Evolutionary conservation across 2,329 filamentous ascomycete genomes (phyloP).

Genomic region (Pezicula radicicola): DNA sequence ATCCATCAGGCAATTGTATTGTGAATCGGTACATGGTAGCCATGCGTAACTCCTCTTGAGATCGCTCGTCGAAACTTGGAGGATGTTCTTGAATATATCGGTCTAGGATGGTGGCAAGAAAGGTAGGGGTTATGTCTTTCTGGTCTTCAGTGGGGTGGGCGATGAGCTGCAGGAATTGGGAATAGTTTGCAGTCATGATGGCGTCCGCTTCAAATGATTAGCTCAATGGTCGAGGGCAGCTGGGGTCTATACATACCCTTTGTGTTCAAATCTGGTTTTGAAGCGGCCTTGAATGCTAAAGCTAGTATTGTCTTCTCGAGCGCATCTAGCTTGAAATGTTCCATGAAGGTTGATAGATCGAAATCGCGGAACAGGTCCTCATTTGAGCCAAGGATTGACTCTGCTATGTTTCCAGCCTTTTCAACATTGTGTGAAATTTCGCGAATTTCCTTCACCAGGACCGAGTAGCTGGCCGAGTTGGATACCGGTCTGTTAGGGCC

Average conservation of each 20-base stretch:
- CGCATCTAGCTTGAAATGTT: conserved; percentile 91
- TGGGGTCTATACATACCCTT: conserved; percentile 64
- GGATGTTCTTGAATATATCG: conserved; percentile 85
- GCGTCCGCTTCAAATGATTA: conserved; percentile 65
- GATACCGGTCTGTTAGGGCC: conserved; percentile 69
- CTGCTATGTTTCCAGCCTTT: conserved; percentile 87
- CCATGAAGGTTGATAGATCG: conserved; percentile 91
- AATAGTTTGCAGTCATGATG: conserved; percentile 79
- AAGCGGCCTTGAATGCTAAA: conserved; percentile 82
- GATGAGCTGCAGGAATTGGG: conserved; percentile 74
- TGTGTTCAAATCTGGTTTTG: conserved; percentile 75
- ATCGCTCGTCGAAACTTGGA: conserved; percentile 76
- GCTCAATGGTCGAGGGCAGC: conserved; percentile 5
- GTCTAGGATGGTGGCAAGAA: conserved; percentile 79
- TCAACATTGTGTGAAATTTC: conserved; percentile 79
- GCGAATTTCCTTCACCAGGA: conserved; percentile 79
- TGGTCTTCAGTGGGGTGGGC: conserved; percentile 62
- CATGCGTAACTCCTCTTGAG: conserved; percentile 64
- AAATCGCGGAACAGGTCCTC: conserved; percentile 96
- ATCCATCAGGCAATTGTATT: conserved; percentile 40
- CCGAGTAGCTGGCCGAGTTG: conserved; percentile 77
- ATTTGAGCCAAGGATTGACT: conserved; percentile 85
- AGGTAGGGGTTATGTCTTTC: conserved; percentile 63
- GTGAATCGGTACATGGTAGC: conserved; percentile 54
- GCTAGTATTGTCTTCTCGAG: conserved; percentile 84